Evolutionary conservation across 805 yeast species (phyloP).

Genomic region (Ogataea henricii): DNA sequence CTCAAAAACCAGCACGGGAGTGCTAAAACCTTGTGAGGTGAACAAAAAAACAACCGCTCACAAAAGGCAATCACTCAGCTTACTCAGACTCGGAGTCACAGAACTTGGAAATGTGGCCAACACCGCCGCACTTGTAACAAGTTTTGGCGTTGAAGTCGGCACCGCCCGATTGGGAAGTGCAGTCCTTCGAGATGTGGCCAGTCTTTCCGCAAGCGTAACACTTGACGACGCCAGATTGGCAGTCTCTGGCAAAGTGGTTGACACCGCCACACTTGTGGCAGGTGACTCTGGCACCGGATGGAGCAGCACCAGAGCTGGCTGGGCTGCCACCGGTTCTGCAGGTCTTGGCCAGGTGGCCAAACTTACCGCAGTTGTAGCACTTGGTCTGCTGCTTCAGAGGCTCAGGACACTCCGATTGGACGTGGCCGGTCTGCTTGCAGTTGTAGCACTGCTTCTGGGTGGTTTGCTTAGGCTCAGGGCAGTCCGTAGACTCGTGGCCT

Average conservation of each 20-base stretch:
- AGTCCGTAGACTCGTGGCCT: conserved; percentile 86
- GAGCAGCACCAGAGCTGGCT: conserved; percentile 22
- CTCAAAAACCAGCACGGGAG: background rate
- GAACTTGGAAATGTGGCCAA: conserved; percentile 88
- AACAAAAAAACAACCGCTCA: conserved; percentile 3
- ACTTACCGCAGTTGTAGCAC: conserved; percentile 77
- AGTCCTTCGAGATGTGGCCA: conserved; percentile 88
- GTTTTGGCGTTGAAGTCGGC: conserved; percentile 49
- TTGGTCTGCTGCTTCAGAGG: conserved; percentile 58
- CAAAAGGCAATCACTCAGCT: background rate
- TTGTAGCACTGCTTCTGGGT: conserved; percentile 88
- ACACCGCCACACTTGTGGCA: conserved; percentile 94
- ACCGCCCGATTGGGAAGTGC: conserved; percentile 59
- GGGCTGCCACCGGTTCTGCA: conserved; percentile 45
- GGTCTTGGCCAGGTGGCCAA: conserved; percentile 82
- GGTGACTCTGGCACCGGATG: conserved; percentile 45
- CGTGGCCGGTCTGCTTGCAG: conserved; percentile 90
- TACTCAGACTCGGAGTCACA: conserved; percentile 41
- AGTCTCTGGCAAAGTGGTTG: conserved; percentile 90
- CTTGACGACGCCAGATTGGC: conserved; percentile 65
- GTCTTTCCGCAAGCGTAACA: conserved; percentile 91
- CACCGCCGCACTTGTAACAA: conserved; percentile 72
- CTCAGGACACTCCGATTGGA: conserved; percentile 79
- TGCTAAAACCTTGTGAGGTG: background rate
- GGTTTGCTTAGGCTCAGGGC: conserved; percentile 86